Conservation (phyloP, 345 rosid genomes). For the Iberis pinnata region DNA sequence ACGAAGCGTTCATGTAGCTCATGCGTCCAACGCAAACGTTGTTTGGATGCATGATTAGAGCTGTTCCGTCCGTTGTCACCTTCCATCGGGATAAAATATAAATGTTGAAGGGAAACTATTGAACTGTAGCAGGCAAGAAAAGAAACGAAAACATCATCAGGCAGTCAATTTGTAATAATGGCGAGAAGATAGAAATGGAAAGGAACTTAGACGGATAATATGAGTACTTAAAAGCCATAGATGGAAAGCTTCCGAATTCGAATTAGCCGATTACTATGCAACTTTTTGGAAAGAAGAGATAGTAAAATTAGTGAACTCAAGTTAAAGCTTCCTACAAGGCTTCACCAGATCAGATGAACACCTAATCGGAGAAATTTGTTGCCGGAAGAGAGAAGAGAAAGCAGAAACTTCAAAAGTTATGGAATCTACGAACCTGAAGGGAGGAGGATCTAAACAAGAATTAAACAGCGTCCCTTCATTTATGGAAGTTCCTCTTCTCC, state of each 20-base stretch:
- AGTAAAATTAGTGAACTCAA: conserved; percentile 10
- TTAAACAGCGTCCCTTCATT: conserved; percentile 22
- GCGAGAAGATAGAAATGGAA: not conserved
- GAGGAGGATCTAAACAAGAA: conserved; percentile 22
- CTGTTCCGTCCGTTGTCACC: conserved; percentile 59
- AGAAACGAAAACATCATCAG: conserved; percentile 39
- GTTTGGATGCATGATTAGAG: conserved; percentile 88
- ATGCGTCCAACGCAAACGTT: conserved; percentile 93
- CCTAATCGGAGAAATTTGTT: not conserved
- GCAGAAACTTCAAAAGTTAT: not conserved
- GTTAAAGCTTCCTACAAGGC: not conserved
- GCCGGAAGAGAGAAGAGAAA: not conserved
- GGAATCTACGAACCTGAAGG: conserved; percentile 26
- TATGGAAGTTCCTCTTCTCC: conserved; percentile 9
- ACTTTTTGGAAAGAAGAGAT: conserved; percentile 1
- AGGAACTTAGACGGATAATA: no score
- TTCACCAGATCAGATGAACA: conserved; percentile 10
- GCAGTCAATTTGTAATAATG: not conserved
- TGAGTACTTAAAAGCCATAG: no score
- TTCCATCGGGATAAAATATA: conserved; percentile 63
- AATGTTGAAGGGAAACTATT: conserved; percentile 43
- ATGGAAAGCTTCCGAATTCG: no score
- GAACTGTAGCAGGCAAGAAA: conserved; percentile 37
- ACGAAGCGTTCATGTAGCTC: conserved; percentile 99
- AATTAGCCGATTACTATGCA: not conserved